Evolutionary conservation across 2,329 filamentous ascomycete genomes (phyloP).

Genomic region (Verticillium albo-atrum): DNA sequence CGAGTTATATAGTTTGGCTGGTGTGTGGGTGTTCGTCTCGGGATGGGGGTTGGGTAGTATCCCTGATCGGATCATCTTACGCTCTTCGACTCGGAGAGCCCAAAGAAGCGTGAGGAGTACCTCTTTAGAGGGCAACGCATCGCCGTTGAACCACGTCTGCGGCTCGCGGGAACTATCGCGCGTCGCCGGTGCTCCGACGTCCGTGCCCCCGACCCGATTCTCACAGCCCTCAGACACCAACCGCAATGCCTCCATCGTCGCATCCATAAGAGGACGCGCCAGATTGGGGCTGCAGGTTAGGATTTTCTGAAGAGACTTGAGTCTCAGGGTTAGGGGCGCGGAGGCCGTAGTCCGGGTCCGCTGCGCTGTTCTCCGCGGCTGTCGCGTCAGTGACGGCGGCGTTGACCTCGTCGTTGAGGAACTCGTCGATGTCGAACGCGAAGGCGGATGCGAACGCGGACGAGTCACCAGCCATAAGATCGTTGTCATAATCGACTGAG

Average conservation of each 20-base stretch:
- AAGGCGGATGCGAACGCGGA: slow-evolving; percentile 35
- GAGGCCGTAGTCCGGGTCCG: slow-evolving; percentile 47
- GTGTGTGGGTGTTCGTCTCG: slow-evolving; percentile 1
- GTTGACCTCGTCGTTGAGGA: slow-evolving; percentile 49
- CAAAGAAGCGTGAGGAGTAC: slow-evolving; percentile 43
- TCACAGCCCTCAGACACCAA: slow-evolving; percentile 58
- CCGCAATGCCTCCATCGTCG: slow-evolving; percentile 70
- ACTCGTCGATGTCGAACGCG: slow-evolving; percentile 49
- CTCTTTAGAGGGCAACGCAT: slow-evolving; percentile 40
- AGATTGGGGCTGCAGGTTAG: slow-evolving; percentile 69
- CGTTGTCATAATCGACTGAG: slow-evolving; percentile 60
- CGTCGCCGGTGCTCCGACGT: slow-evolving; percentile 27
- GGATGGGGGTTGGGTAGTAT: not conserved
- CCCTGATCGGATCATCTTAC: slow-evolving; percentile 20
- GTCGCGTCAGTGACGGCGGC: slow-evolving; percentile 38
- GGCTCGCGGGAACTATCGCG: slow-evolving; percentile 30
- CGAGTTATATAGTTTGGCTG: slow-evolving; percentile 3
- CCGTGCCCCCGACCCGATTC: slow-evolving; percentile 35
- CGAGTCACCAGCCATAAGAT: slow-evolving; percentile 62
- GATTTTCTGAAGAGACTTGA: slow-evolving; percentile 59
- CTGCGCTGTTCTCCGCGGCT: slow-evolving; percentile 42
- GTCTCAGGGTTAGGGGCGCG: slow-evolving; percentile 54
- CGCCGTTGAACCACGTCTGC: slow-evolving; percentile 30
- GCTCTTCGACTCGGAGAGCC: slow-evolving; percentile 38
- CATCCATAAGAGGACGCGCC: slow-evolving; percentile 70